Evolutionary conservation across 1,139 yeast genomes (phyloP), one percentile per base, ranked within the genome.

Genomic region (Scheffersomyces segobiensis): DNA sequence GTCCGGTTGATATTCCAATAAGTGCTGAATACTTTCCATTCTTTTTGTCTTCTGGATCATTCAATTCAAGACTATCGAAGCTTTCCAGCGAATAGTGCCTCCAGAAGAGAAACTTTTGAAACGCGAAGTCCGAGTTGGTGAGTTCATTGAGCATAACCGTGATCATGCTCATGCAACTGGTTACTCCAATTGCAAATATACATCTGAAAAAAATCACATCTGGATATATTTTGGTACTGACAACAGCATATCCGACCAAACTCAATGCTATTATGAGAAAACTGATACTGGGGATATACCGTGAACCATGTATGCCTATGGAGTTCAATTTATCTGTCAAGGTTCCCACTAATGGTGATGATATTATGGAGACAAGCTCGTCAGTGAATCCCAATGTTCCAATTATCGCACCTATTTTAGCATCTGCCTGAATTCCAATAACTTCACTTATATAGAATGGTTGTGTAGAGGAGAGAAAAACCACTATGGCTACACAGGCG

Each of bases 401-500:
- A 19, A 87, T 82, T 55, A 82, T 78, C 52, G 77, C 75, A 1
- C 93, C 93, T 58, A 86, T 76, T 52, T 77, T 75, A 5, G 73
- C 68, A 6, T 77, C 70, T 18, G 71, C 68, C 20, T 60, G 56
- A 47, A 83, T 71, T 0, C 83, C 83, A 19, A 87, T 71, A 0
- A 86, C 83, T 64, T 86, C 87, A 5, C 85, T 78, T 49, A 88
- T 75, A 67, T 83, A 87, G 67, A 87, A 88, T 3, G 93, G 86
- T 72, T 88, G 93, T 1, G 91, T 84, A 5, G 91, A 81, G 46
- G 87, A 79, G 55, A 88, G 71, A 66, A 88, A 88, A n/a, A 88
- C 92, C 52, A 87, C 85, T 56, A 87, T 76, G 3, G 91, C 78
- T 46, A 88, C 83, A 53, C 87, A 78, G 46, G 81, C 79, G 65